phyloP scores from a whole-genome alignment of 2,329 filamentous ascomycete species.

The Colletotrichum cereale region DNA sequence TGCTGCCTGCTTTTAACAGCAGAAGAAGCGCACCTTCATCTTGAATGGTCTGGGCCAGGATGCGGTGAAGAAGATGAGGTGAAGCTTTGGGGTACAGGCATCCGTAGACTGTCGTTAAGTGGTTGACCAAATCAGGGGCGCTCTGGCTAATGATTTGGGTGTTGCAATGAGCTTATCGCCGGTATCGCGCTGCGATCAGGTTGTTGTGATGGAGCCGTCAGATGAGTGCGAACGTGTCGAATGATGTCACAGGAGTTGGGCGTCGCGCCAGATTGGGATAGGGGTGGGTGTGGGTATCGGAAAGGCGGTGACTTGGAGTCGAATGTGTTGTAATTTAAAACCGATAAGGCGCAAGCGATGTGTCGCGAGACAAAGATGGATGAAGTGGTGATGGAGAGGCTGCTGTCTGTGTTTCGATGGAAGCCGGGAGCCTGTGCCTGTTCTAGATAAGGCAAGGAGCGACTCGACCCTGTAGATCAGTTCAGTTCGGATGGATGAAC shows the following conservation, averaged over 20 bases:
- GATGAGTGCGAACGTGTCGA: constrained; percentile 32
- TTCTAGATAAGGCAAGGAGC: constrained; percentile 36
- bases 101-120: constrained; percentile 18
- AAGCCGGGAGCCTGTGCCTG: constrained; percentile 31
- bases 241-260: constrained; percentile 40
- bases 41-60: constrained; percentile 32
- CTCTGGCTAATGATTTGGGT: constrained; percentile 1
- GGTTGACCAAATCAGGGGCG: constrained; percentile 1
- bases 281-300: constrained; percentile 20
- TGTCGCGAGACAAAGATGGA: constrained; percentile 10
- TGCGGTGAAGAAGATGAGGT: constrained; percentile 25
- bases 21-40: constrained; percentile 42
- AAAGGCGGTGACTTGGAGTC: constrained; percentile 31
- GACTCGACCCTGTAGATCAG: constrained; percentile 40
- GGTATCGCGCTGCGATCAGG: constrained; percentile 34
- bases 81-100: constrained; percentile 10
- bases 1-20: constrained; percentile 24
- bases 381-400: constrained; percentile 17
- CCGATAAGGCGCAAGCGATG: constrained; percentile 24
- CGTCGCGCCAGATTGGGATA: constrained; percentile 33
- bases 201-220: constrained; percentile 35
- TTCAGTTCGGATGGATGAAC: constrained; percentile 33
- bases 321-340: neutral
- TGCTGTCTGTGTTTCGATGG: constrained; percentile 33
- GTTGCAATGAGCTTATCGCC: constrained; percentile 33